Evolutionary conservation across 2,329 filamentous ascomycete species (phyloP), one percentile per base, ranked within the genome.

Genomic region (Colletotrichum trifolii): DNA sequence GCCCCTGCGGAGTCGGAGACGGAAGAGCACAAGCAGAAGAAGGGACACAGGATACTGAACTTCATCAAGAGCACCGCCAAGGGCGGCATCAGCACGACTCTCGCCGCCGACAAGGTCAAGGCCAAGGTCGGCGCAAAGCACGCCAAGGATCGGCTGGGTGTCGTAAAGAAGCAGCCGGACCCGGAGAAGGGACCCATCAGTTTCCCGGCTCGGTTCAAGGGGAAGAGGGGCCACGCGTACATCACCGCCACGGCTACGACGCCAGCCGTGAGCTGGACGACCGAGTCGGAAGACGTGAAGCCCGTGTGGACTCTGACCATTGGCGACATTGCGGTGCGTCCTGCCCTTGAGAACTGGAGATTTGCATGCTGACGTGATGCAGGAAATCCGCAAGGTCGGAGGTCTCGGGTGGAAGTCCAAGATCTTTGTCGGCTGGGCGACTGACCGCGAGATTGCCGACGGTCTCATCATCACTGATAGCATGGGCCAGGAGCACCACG

Each of bases 371-470:
- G 7, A 54, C 2, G 2, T 9, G 4, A 1, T 10, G 2, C 11
- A 67, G 1, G 91, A 94, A 75, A 73, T 96, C 57, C 91, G 89
- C 75, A 96, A 96, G 78, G 81, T 94, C 2, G 92, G 93, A 5
- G 93, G 93, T 0, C 82, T 94, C 40, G 92, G 92, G 0, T 96
- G 92, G 92, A 96, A 96, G 78, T 88, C 89, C 1, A 95, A 93
- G 79, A 78, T 96, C 54, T 84, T 96, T 2, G 91, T 96, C 1
- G 92, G 92, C 0, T 93, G 93, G 91, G 89, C 91, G 1, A 84
- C 93, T 71, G 86, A 88, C 0, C 83, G 88, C 52, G 89, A 94
- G 74, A 87, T 96, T 36, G 87, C 90, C 0, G 93, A 96, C 78
- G 92, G 91, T 0, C 70, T 96, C 69, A 83, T 92, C 68, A 86